These are phyloP conservation scores for Skeletonema potamos DNA, from an alignment of 108 stramenopile species.

Conservation along the genomic window DNA sequence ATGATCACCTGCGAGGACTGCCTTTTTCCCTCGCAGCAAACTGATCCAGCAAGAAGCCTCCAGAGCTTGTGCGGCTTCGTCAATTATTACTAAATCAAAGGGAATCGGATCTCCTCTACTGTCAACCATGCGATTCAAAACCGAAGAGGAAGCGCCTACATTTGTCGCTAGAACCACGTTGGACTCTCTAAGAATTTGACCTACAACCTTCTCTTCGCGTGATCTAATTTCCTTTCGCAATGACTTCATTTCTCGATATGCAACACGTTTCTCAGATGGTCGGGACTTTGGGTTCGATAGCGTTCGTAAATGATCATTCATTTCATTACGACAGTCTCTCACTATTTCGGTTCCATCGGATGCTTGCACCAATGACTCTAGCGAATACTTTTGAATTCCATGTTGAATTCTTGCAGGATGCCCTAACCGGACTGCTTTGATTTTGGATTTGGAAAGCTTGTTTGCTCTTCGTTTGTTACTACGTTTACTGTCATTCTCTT, in stretches of 20 bases:
- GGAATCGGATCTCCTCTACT: slow-evolving; percentile 41
- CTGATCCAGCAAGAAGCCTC: slow-evolving; percentile 92
- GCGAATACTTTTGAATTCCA: slow-evolving; percentile 77
- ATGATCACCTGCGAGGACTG: slow-evolving; percentile 77
- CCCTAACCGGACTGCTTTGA: slow-evolving; percentile 88
- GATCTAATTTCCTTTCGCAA: slow-evolving; percentile 84
- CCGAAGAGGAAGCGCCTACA: slow-evolving; percentile 75
- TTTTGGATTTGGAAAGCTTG: slow-evolving; percentile 24
- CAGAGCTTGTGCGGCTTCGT: slow-evolving; percentile 97
- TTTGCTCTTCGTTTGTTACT: slow-evolving; percentile 7
- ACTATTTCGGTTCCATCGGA: slow-evolving; percentile 97
- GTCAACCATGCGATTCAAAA: slow-evolving; percentile 53
- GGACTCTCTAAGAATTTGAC: slow-evolving; percentile 65
- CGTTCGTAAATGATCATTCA: slow-evolving; percentile 60
- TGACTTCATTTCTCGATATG: slow-evolving; percentile 72
- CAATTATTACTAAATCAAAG: slow-evolving; percentile 99
- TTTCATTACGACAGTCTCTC: slow-evolving; percentile 84
- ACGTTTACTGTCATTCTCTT: slow-evolving; percentile 16
- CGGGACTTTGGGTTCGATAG: slow-evolving; percentile 50
- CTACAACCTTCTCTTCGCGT: slow-evolving; percentile 90
- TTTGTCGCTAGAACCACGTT: slow-evolving; percentile 91
- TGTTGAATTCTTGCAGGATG: slow-evolving; percentile 93
- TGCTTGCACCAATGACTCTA: slow-evolving; percentile 88
- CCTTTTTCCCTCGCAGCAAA: background rate
- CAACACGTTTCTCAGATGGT: slow-evolving; percentile 50